A percentile compares a stretch with the other conserved stretches of the same genome.
Evolutionary conservation across 108 stramenopile genomes (phyloP).

Genomic region (Cyclostephanos tholiformis): DNA sequence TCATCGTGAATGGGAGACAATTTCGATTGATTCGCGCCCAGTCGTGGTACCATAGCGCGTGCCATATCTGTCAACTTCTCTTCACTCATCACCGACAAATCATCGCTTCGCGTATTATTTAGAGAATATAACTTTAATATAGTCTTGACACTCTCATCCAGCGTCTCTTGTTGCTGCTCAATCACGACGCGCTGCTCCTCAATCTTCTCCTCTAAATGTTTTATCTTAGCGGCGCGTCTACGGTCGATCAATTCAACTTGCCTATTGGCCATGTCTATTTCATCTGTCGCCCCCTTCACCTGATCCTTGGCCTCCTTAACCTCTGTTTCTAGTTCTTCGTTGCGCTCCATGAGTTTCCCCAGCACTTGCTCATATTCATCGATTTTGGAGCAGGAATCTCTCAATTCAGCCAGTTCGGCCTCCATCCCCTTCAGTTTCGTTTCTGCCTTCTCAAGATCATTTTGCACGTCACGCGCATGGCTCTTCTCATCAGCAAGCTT

Average conservation of each 20-base stretch:
- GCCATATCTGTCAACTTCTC: conserved; percentile 42
- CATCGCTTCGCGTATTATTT: conserved; percentile 40
- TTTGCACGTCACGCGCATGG: conserved; percentile 25
- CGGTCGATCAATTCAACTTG: conserved; percentile 37
- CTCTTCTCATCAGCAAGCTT: conserved; percentile 40
- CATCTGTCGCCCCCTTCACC: conserved; percentile 29
- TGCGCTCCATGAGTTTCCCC: conserved; percentile 49
- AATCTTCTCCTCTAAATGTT: conserved; percentile 42
- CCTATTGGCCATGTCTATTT: conserved; percentile 38
- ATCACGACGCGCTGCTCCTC: conserved; percentile 42
- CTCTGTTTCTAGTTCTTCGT: conserved; percentile 36
- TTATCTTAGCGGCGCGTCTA: conserved; percentile 34
- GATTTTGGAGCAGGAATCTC: conserved; percentile 34
- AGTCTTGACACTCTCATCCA: conserved; percentile 53
- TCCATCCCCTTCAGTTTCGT: conserved; percentile 30
- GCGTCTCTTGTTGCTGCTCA: conserved; percentile 49
- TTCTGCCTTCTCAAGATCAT: conserved; percentile 25
- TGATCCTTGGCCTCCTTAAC: conserved; percentile 23
- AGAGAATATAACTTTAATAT: conserved; percentile 48
- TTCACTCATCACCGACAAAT: conserved; percentile 44
- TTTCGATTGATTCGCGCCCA: neutral
- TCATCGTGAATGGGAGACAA: conserved; percentile 6
- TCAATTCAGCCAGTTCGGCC: conserved; percentile 24
- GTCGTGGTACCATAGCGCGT: conserved; percentile 38
- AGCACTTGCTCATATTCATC: conserved; percentile 47